Conservation (phyloP, 371 early-diverging fungal species). For the Nematocida parisii region DNA sequence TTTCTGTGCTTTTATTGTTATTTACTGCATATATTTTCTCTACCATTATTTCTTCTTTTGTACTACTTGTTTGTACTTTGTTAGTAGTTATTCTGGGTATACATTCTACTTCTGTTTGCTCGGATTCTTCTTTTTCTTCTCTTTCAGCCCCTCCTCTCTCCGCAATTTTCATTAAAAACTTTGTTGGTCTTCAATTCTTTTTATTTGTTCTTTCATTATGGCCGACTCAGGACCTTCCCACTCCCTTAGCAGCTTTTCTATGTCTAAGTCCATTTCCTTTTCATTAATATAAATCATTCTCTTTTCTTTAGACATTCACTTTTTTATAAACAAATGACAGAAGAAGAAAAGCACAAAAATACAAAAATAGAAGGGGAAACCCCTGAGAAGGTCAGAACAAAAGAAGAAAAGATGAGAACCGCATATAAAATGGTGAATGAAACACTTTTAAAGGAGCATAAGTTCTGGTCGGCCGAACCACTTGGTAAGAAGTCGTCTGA, state of each 20-base stretch:
- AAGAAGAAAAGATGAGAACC: constrained; percentile 12
- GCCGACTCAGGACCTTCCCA: constrained; percentile 16
- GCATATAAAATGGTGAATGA: constrained; percentile 28
- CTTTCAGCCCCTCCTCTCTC: background rate
- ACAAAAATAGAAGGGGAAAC: background rate
- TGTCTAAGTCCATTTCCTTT: constrained; percentile 42
- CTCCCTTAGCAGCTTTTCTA: background rate
- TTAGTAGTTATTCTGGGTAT: too few species aligned
- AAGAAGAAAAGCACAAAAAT: constrained; percentile 27
- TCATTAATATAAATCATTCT: constrained; percentile 16
- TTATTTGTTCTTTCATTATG: constrained; percentile 16
- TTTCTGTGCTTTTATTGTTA: background rate
- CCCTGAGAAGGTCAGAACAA: background rate
- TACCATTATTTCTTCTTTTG: constrained; percentile 4
- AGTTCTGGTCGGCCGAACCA: constrained; percentile 68
- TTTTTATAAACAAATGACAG: constrained; percentile 51
- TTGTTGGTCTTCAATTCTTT: constrained; percentile 17
- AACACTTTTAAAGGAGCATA: constrained; percentile 29
- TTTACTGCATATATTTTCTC: background rate
- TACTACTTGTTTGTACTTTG: background rate
- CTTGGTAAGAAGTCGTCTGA: constrained; percentile 48
- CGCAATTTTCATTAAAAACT: constrained; percentile 36
- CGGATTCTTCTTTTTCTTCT: background rate
- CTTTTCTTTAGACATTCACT: constrained; percentile 16
- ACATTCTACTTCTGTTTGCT: too few species aligned